A percentile compares a stretch with the other conserved stretches of the same genome.
These are phyloP conservation scores for Moesziomyces sp. DNA, from an alignment of 1,284 basidiomycete species.

Conservation along the genomic window DNA sequence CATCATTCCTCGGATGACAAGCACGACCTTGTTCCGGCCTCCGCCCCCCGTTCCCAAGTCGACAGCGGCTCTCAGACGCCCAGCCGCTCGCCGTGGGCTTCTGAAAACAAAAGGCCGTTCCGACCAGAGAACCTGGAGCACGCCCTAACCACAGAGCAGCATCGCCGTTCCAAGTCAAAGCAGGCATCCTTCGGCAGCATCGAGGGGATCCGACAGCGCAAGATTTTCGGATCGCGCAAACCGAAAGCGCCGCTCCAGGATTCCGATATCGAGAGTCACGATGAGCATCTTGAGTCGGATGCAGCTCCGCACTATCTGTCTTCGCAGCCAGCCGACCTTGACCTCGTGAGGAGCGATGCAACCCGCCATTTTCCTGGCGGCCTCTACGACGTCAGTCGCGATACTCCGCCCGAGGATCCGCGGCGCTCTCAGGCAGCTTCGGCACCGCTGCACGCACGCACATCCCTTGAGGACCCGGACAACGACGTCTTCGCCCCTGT, in stretches of 20 bases:
- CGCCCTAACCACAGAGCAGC: slow-evolving; percentile 26
- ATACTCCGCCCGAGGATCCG: slow-evolving; percentile 3
- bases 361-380: slow-evolving; percentile 41
- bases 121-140: slow-evolving; percentile 14
- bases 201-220: slow-evolving; percentile 19
- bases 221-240: slow-evolving; percentile 10
- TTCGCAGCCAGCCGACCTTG: slow-evolving; percentile 6
- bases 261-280: slow-evolving; percentile 16
- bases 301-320: slow-evolving; percentile 11
- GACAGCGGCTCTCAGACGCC: slow-evolving; percentile 23
- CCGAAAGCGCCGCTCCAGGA: slow-evolving; percentile 4
- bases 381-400: slow-evolving; percentile 16
- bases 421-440: background rate
- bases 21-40: background rate
- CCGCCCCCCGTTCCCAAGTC: slow-evolving; percentile 4
- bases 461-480: background rate
- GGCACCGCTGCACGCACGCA: background rate
- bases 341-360: slow-evolving; percentile 7
- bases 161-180: slow-evolving; percentile 9
- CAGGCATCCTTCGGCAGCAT: slow-evolving; percentile 11
- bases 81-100: background rate
- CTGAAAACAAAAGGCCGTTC: slow-evolving; percentile 1
- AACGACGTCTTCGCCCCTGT: slow-evolving; percentile 4
- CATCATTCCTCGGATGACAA: slow-evolving; percentile 11
- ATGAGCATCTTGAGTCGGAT: slow-evolving; percentile 1